Base-by-base conservation (phyloP, 768 basidiomycete genomes). In the Serendipita vermifera region DNA sequence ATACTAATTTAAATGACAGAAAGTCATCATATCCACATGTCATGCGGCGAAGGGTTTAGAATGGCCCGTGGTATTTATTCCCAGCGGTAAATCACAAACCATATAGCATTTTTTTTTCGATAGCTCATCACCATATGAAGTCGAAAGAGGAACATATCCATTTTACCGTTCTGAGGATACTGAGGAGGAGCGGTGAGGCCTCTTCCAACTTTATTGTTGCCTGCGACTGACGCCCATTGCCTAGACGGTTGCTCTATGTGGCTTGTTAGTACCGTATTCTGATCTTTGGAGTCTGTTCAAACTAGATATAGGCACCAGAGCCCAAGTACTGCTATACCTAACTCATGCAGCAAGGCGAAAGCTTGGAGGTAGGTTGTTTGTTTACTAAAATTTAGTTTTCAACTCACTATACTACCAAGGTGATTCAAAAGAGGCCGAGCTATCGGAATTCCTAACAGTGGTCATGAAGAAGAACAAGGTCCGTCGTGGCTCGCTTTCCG, bases 21-120 rank as follows among this genome's bases (percentile, higher is more conserved):
- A 83, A 76, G 87, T 92, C 5, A 84, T 82, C 1, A 80, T 92
- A 39, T 76, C 83, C 1, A 93, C 90, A 0, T 88, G 89, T 55
- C 90, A 94, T 69, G 79, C 87, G 32, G 88, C 89, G 0, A 94
- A 94, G 66, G 89, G 90, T 0, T 71, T 92, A 5, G 90, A 94
- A 67, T 94, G 89, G 88, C 88, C 90, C 1, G 84, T 91, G 1
- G 87, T 92, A 0, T 82, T 92, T 59, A 71, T 87, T 17, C 84
- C 85, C 22, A 78, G 82, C 13, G 80, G 83, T 83, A 63, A 59
- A 65, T 33, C 13, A 32, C 15, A 33, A 40, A 5, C 46, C 33
- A 22, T 29, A 27, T 17, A 14, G 15, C 13, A 29, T 4, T 35
- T 22, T 17, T 41, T 15, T 53, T 35, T 41, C 13, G 36, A 26